These are phyloP conservation scores for Aspergillus carlsbadensis DNA, from an alignment of 495 filamentous ascomycete species.

Conservation along the genomic window DNA sequence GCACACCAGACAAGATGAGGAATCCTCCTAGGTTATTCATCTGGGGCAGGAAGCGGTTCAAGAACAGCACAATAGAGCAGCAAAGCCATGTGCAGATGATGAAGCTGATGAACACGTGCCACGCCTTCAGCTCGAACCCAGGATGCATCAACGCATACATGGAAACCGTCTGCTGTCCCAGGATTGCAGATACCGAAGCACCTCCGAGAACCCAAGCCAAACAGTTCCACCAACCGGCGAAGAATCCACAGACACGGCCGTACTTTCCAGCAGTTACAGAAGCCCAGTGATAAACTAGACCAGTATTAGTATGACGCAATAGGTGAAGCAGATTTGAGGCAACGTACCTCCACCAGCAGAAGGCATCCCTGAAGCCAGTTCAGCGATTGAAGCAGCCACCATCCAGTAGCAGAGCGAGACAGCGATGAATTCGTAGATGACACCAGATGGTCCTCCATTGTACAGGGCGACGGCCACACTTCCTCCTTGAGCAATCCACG, in stretches of 20 bases:
- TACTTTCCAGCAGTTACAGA: conserved; percentile 69
- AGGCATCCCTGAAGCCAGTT: conserved; percentile 73
- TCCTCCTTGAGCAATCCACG: conserved; percentile 21
- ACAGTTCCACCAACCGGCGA: conserved; percentile 78
- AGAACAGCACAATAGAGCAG: conserved; percentile 64
- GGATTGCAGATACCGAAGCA: conserved; percentile 67
- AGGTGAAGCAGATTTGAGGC: not conserved
- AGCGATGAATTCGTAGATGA: conserved; percentile 21
- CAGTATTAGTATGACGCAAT: not conserved
- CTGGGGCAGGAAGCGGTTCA: conserved; percentile 64
- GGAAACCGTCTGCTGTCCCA: conserved; percentile 63
- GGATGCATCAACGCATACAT: conserved; percentile 74
- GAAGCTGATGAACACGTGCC: conserved; percentile 76
- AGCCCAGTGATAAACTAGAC: conserved; percentile 77
- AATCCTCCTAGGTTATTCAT: conserved; percentile 67
- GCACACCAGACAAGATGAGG: conserved; percentile 65
- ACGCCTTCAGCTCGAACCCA: conserved; percentile 57
- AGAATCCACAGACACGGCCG: conserved; percentile 71
- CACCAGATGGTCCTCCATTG: conserved; percentile 18
- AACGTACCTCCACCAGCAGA: conserved; percentile 63
- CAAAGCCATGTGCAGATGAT: conserved; percentile 66
- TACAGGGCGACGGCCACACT: conserved; percentile 14
- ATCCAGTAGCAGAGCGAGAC: conserved; percentile 23
- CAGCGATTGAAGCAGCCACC: conserved; percentile 23
- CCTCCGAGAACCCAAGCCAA: conserved; percentile 69